Percentiles rank a stretch among this genome's conserved stretches.
Evolutionary conservation across 208 protist species (phyloP).

Genomic region (Crithidia thermophila): DNA sequence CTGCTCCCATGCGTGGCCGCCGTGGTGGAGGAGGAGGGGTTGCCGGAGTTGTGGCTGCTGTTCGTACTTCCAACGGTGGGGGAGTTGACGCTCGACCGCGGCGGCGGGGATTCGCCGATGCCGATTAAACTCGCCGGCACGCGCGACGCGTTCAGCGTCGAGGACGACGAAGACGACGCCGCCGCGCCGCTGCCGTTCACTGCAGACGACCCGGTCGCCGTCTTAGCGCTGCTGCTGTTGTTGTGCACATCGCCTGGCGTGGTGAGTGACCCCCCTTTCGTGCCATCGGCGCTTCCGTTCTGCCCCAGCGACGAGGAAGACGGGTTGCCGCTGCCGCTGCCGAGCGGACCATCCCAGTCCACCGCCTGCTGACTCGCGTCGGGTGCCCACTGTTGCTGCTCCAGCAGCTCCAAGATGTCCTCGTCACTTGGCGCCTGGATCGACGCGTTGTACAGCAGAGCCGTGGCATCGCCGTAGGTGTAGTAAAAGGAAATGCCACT

Average conservation of each 20-base stretch:
- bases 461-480: slow-evolving; percentile 55
- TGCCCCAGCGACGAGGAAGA: background rate
- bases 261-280: background rate
- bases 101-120: slow-evolving; percentile 1
- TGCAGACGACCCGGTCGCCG: too few species aligned
- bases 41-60: too few species aligned
- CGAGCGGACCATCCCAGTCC: slow-evolving; percentile 1
- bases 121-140: background rate
- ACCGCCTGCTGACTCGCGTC: slow-evolving; percentile 3
- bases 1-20: too few species aligned
- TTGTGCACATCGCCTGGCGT: background rate
- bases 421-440: slow-evolving; percentile 44
- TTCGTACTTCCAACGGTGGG: too few species aligned
- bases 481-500: slow-evolving; percentile 62
- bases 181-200: background rate
- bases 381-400: slow-evolving; percentile 18
- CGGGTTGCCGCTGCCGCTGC: background rate
- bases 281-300: background rate
- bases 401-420: slow-evolving; percentile 40
- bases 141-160: background rate
- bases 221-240: background rate
- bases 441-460: slow-evolving; percentile 59
- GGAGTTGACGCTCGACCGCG: background rate
- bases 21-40: too few species aligned
- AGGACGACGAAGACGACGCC: background rate